Conservation (phyloP, 306 rosid species). For the Malus sylvestris region DNA sequence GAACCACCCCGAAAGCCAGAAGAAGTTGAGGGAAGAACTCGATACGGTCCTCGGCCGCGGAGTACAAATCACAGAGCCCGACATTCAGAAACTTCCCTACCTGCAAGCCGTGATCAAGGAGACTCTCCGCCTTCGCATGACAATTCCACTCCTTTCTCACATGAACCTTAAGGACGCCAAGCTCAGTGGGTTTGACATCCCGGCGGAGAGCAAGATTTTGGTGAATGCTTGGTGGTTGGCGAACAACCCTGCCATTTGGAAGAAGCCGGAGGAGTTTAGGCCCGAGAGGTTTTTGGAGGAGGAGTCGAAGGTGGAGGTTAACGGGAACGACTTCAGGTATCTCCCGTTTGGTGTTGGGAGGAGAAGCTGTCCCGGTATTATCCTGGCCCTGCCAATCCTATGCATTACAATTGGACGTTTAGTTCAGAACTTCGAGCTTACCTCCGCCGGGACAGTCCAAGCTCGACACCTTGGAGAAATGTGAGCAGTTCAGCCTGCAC, state of each 20-base stretch:
- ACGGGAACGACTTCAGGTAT: too few species aligned
- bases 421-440: slow-evolving; percentile 43
- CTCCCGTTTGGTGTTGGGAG: too few species aligned
- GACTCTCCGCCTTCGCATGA: slow-evolving; percentile 68
- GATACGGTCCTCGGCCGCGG: slow-evolving; percentile 60
- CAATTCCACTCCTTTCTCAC: slow-evolving; percentile 84
- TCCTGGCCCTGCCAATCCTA: too few species aligned
- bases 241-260: too few species aligned
- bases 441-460: slow-evolving; percentile 76
- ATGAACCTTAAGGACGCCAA: slow-evolving; percentile 83
- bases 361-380: too few species aligned
- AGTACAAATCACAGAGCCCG: slow-evolving; percentile 63
- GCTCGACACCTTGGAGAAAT: slow-evolving; percentile 74
- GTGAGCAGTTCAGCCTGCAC: slow-evolving; percentile 83
- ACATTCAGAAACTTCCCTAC: slow-evolving; percentile 59
- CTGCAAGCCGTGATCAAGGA: slow-evolving; percentile 87
- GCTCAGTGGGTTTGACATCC: slow-evolving; percentile 40
- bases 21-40: slow-evolving; percentile 48
- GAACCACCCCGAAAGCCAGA: slow-evolving; percentile 69
- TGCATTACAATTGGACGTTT: too few species aligned
- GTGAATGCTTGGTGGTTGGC: too few species aligned
- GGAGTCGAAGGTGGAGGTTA: too few species aligned
- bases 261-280: too few species aligned
- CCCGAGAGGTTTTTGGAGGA: too few species aligned
- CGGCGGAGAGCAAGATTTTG: too few species aligned